A percentile compares a stretch with the other conserved stretches of the same genome.
Conservation (phyloP, 495 filamentous ascomycete species). For the Parachaetomium inaequale region DNA sequence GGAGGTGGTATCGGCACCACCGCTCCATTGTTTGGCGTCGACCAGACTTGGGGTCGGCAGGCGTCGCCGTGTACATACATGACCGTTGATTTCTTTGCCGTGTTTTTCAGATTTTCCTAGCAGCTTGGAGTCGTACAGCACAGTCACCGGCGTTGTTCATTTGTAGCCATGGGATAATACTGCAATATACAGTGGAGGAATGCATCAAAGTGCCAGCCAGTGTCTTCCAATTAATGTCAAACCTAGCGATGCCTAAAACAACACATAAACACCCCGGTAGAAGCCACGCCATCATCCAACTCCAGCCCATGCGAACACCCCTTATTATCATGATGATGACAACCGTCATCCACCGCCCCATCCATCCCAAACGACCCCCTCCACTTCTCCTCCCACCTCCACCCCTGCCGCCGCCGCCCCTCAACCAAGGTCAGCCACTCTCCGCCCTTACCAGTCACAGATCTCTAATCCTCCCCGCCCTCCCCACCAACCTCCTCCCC, state of each 20-base stretch:
- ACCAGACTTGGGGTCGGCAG: not conserved
- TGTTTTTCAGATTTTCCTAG: not conserved
- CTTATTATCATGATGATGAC: not conserved
- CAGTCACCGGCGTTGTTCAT: slow-evolving; percentile 3
- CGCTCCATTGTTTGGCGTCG: not conserved
- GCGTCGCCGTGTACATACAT: not conserved
- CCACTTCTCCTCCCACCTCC: not conserved
- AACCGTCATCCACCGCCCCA: not conserved
- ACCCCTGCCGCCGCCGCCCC: not conserved
- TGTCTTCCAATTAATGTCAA: not conserved
- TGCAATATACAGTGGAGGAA: slow-evolving; percentile 1
- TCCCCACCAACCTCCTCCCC: slow-evolving; percentile 50
- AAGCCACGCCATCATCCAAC: slow-evolving; percentile 24
- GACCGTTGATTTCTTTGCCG: not conserved
- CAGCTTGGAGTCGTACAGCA: slow-evolving; percentile 1
- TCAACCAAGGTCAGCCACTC: too few species aligned
- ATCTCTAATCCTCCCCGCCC: slow-evolving; percentile 32
- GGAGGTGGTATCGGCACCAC: not conserved
- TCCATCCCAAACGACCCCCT: not conserved
- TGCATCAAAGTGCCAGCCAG: not conserved
- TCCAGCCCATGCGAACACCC: slow-evolving; percentile 23
- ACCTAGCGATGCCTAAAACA: slow-evolving; percentile 22
- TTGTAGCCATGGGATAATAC: not conserved
- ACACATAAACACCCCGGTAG: slow-evolving; percentile 27
- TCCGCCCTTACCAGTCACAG: not conserved